A percentile compares a stretch with the other conserved stretches of the same genome.
These are phyloP conservation scores for Beauveria pseudobassiana DNA, from an alignment of 2,329 filamentous ascomycete genomes.

Conservation along the genomic window DNA sequence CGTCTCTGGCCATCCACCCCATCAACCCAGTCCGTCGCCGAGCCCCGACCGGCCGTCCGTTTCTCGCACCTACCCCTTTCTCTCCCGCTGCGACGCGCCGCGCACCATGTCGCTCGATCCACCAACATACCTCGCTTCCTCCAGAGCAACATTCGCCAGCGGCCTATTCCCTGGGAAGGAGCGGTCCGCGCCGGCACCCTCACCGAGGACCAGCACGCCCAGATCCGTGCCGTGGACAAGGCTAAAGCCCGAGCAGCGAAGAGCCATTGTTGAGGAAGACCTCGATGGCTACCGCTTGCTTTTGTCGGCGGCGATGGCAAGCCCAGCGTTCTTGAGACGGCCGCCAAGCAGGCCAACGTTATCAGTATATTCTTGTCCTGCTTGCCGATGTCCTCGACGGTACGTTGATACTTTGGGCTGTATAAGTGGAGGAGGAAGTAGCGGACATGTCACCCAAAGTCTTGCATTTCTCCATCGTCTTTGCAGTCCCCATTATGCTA, in stretches of 20 bases:
- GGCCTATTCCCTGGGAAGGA: constrained; percentile 96
- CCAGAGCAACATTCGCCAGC: constrained; percentile 93
- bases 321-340: constrained; percentile 70
- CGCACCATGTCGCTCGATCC: constrained; percentile 78
- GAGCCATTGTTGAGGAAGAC: constrained; percentile 73
- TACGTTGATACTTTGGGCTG: constrained; percentile 33
- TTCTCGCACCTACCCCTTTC: constrained; percentile 4
- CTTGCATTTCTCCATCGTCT: neutral
- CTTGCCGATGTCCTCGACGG: constrained; percentile 81
- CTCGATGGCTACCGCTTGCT: constrained; percentile 71
- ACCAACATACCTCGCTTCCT: constrained; percentile 78
- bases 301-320: constrained; percentile 67
- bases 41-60: constrained; percentile 9
- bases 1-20: constrained; percentile 1
- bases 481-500: neutral
- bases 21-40: constrained; percentile 10
- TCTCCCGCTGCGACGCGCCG: constrained; percentile 17
- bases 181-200: constrained; percentile 89
- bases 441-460: neutral
- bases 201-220: constrained; percentile 86
- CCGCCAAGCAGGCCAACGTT: constrained; percentile 79
- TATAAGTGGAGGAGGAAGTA: neutral
- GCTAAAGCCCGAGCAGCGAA: constrained; percentile 78
- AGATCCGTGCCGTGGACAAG: constrained; percentile 95
- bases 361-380: constrained; percentile 93